A percentile compares a stretch with the other conserved stretches of the same genome.
Evolutionary conservation across 805 yeast species (phyloP).

Genomic region (Martiniozyma abietophila): DNA sequence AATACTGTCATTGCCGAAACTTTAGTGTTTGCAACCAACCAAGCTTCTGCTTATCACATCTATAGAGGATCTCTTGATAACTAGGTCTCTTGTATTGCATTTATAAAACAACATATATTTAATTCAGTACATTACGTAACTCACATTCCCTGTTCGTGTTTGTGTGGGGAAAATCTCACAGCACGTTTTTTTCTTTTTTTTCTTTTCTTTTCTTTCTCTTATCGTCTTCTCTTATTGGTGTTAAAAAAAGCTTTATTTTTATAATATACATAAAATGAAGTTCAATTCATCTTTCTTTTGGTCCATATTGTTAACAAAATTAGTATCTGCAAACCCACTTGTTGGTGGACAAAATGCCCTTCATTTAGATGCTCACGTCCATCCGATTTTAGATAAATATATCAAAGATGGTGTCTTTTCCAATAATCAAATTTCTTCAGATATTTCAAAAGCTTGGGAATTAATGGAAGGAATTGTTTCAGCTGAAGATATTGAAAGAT

Average conservation of each 20-base stretch:
- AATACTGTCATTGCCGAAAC: slow-evolving; percentile 75
- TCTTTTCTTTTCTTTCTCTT: too few relatives aligned
- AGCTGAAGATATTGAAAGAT: slow-evolving; percentile 1
- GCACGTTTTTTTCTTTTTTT: too few relatives aligned
- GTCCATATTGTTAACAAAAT: too few relatives aligned
- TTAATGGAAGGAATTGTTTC: slow-evolving; percentile 7
- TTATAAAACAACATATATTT: too few relatives aligned
- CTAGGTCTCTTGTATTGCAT: neutral
- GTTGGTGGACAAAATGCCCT: slow-evolving; percentile 4
- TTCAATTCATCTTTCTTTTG: too few relatives aligned
- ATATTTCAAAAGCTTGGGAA: slow-evolving; percentile 10
- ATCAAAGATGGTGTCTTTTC: slow-evolving; percentile 8
- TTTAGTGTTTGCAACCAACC: slow-evolving; percentile 76
- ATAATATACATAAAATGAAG: too few relatives aligned
- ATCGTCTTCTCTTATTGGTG: too few relatives aligned
- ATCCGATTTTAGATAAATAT: slow-evolving; percentile 8
- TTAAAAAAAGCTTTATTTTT: too few relatives aligned
- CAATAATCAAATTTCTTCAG: neutral
- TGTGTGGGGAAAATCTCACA: too few relatives aligned
- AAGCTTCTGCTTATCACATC: slow-evolving; percentile 67
- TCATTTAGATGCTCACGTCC: slow-evolving; percentile 1
- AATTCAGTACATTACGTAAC: too few relatives aligned
- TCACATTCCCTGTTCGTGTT: too few relatives aligned
- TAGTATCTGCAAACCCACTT: slow-evolving; percentile 6
- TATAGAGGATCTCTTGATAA: slow-evolving; percentile 28